These are phyloP conservation scores for Chrysochromulina parva DNA, from an alignment of 78 protist genomes.

Conservation along the genomic window DNA sequence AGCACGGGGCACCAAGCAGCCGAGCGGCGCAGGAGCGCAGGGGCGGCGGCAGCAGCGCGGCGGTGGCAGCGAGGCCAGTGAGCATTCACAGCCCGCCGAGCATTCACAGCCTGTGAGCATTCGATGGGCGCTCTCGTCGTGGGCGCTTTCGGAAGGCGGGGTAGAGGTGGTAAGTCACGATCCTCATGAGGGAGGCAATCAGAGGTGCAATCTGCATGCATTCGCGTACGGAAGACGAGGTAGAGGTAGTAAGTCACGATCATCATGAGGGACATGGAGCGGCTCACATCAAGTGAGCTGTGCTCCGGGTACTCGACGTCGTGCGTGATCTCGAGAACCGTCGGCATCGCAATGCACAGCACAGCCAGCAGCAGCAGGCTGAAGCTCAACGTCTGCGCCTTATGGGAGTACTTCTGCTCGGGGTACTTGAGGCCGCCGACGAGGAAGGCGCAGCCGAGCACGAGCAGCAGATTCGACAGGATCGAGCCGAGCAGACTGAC, in stretches of 20 bases:
- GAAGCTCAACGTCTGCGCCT: not conserved
- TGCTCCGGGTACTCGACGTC: not conserved
- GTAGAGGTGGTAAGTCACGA: not conserved
- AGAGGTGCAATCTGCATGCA: not conserved
- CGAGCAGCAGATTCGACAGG: conserved; percentile 58
- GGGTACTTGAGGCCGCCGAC: conserved; percentile 42
- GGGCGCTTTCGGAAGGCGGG: not conserved
- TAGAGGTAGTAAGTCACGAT: not conserved
- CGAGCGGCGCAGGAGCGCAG: too few species aligned
- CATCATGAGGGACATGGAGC: not conserved
- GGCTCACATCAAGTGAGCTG: not conserved
- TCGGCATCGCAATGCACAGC: conserved; percentile 33
- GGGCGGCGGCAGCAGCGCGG: too few species aligned
- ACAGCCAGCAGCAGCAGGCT: conserved; percentile 33
- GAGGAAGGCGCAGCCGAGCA: conserved; percentile 50
- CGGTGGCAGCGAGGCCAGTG: too few species aligned
- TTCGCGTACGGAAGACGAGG: not conserved
- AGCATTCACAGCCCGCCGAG: too few species aligned
- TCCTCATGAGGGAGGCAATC: not conserved
- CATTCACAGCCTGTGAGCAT: too few species aligned
- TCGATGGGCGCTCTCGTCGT: too few species aligned
- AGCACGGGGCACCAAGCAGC: too few species aligned
- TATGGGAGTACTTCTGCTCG: conserved; percentile 22
- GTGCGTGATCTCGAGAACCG: not conserved
- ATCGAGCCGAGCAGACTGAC: conserved; percentile 56